phyloP scores from a whole-genome alignment of 495 filamentous ascomycete species.

The Penicillium herquei region DNA sequence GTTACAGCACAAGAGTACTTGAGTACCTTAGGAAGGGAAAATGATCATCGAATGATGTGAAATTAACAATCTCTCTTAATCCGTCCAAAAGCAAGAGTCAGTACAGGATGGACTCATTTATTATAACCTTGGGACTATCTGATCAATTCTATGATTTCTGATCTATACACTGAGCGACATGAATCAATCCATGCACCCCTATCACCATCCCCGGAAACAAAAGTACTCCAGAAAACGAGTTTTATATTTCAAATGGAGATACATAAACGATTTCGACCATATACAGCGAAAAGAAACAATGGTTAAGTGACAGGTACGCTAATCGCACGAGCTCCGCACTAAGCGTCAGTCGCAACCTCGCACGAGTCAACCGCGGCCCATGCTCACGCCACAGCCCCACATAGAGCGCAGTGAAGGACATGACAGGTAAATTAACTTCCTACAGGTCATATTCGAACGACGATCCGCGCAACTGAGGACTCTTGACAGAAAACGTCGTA shows the following conservation, averaged over 20 bases:
- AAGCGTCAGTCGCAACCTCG: background rate
- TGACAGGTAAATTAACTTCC: slow-evolving; percentile 2
- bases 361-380: background rate
- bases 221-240: background rate
- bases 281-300: background rate
- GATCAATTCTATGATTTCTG: background rate
- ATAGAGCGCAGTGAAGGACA: background rate
- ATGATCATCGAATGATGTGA: background rate
- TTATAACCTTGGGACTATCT: too few relatives aligned
- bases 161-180: background rate
- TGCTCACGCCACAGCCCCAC: slow-evolving; percentile 1
- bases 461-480: background rate
- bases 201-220: background rate
- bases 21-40: background rate
- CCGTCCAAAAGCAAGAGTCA: too few relatives aligned
- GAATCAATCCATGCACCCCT: background rate
- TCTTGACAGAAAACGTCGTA: background rate
- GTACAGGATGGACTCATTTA: too few relatives aligned
- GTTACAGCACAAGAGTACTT: background rate
- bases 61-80: too few relatives aligned
- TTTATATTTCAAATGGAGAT: too few relatives aligned
- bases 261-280: background rate
- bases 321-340: background rate
- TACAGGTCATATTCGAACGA: background rate
- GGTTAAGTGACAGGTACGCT: background rate